These are phyloP conservation scores for Aegilops bicornis DNA, from an alignment of 176 grass and related monocot genomes.

Conservation along the genomic window DNA sequence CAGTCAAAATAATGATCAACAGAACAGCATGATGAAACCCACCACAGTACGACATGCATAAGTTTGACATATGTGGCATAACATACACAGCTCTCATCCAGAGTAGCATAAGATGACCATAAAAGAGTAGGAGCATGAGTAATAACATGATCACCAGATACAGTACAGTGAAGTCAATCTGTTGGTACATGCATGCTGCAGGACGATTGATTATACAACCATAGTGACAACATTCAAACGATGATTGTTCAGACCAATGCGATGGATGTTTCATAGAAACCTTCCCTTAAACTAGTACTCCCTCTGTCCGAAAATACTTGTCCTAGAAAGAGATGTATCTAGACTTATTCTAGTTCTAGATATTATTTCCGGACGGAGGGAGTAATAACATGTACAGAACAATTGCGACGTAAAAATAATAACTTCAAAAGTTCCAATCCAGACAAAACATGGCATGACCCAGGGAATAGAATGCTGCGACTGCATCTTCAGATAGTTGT, in stretches of 20 bases:
- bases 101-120: no score
- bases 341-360: no score
- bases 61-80: no score
- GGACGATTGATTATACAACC: not conserved
- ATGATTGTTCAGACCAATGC: not conserved
- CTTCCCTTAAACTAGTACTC: not conserved
- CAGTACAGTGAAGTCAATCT: not conserved
- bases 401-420: not conserved
- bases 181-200: not conserved
- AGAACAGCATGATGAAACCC: no score
- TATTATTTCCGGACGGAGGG: no score
- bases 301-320: no score
- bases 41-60: no score
- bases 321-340: no score
- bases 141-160: no score
- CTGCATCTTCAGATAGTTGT: not conserved
- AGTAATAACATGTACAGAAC: not conserved
- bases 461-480: not conserved
- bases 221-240: not conserved
- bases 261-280: not conserved
- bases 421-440: not conserved
- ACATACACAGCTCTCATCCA: no score
- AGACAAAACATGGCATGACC: not conserved
- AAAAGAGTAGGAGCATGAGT: no score
- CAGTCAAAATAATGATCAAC: no score